Evolutionary conservation across 1,139 yeast species (phyloP).

Genomic region (Blastobotrys raffinosifermentans): DNA sequence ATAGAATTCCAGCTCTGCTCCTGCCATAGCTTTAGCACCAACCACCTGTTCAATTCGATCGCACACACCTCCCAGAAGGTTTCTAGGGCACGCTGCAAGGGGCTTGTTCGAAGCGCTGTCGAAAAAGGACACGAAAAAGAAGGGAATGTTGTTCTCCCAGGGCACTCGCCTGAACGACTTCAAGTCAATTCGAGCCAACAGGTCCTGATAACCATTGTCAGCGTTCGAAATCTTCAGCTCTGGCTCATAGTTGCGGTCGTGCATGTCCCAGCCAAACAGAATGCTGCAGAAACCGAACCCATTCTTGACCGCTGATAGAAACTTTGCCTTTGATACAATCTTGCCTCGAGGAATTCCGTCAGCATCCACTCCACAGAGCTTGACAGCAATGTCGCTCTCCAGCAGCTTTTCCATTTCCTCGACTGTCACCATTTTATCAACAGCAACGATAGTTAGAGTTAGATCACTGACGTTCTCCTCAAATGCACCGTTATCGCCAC

Average conservation of each 20-base stretch:
- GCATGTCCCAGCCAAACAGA: constrained; percentile 37
- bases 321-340: constrained; percentile 30
- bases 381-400: constrained; percentile 24
- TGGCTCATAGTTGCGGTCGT: constrained; percentile 29
- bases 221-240: constrained; percentile 29
- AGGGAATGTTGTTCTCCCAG: constrained; percentile 30
- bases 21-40: constrained; percentile 28
- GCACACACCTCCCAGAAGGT: constrained; percentile 23
- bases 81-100: constrained; percentile 33
- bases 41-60: constrained; percentile 14
- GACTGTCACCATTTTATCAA: no score
- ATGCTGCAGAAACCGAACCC: constrained; percentile 36
- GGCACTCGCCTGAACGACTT: constrained; percentile 27
- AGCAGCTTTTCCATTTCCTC: constrained; percentile 13
- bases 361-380: constrained; percentile 35
- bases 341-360: constrained; percentile 37
- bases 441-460: no score
- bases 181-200: constrained; percentile 29
- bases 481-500: no score
- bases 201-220: constrained; percentile 32
- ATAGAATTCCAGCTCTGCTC: constrained; percentile 35
- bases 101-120: constrained; percentile 25
- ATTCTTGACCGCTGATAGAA: constrained; percentile 23
- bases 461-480: no score
- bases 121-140: constrained; percentile 29